phyloP scores from a whole-genome alignment of 768 basidiomycete genomes.

The Kondoa malvinella region DNA sequence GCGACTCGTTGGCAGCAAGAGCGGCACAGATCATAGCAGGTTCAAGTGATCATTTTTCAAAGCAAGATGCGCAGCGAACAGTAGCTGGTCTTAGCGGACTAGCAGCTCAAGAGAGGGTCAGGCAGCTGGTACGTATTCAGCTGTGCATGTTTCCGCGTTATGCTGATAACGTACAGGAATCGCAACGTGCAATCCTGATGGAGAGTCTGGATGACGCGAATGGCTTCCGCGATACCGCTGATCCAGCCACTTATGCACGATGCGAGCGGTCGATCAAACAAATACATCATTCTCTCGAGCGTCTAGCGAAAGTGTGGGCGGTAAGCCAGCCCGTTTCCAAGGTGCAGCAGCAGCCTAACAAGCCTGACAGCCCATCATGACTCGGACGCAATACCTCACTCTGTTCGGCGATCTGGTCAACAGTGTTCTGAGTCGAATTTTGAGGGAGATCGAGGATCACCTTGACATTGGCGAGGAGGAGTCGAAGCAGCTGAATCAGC shows the following conservation, averaged over 20 bases:
- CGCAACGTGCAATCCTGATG: constrained; percentile 25
- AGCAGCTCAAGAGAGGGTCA: constrained; percentile 12
- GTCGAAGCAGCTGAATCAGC: constrained; percentile 31
- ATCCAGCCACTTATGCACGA: constrained; percentile 21
- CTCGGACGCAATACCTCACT: constrained; percentile 24
- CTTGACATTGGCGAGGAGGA: constrained; percentile 36
- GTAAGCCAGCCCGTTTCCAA: constrained; percentile 28
- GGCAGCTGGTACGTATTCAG: not conserved
- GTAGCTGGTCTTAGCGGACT: constrained; percentile 25
- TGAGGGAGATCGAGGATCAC: constrained; percentile 31
- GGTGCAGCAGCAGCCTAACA: not conserved
- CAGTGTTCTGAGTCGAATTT: constrained; percentile 28
- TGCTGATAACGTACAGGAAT: constrained; percentile 19
- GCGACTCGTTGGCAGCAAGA: constrained; percentile 28
- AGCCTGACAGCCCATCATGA: constrained; percentile 30
- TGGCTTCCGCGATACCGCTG: constrained; percentile 27
- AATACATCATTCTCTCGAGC: constrained; percentile 31
- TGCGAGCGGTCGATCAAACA: constrained; percentile 29
- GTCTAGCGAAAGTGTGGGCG: constrained; percentile 32
- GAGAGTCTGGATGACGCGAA: constrained; percentile 30
- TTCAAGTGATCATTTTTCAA: constrained; percentile 16
- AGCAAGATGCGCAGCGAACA: constrained; percentile 2
- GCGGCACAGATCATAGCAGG: constrained; percentile 8
- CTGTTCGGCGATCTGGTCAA: constrained; percentile 32
- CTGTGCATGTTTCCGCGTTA: not conserved